Base-by-base conservation (phyloP, 805 yeast species). In the Kurtzmaniella fragi region DNA sequence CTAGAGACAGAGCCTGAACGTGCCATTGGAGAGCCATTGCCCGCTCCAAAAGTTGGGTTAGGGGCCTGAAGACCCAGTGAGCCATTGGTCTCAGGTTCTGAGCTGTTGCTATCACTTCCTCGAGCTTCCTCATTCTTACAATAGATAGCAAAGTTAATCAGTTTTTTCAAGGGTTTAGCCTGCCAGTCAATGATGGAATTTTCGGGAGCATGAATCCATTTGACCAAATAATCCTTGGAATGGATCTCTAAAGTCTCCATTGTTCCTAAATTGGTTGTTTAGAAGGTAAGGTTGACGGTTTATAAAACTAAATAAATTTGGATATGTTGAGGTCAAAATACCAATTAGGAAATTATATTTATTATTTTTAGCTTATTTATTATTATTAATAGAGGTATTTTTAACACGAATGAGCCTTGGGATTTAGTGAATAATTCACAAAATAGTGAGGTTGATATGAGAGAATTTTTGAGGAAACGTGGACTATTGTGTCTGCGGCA, bases 231-330 rank as follows among this genome's bases (percentile, higher is more conserved):
- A 41, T 93, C 84, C 59, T 87, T 84, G 36, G 95, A 81, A 51
- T 90, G 95, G 17, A 93, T 79, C 61, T 91, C 97, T 35, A 93
- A 75, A 2, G 89, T 81, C 61, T 91, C 98, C 96, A 89, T 86
- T 15, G 6, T 15, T 15, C 25, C 25, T 20, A 20, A 20, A 8
- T 20, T 20, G 25, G 7, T 20, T 5, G 35, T 33, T n/a, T 15
- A 15, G 15, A 17, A 13, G 30, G 9, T 5, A 5, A 5, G 8
- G 25, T 20, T 20, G 25, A 20, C 23, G 7, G 16, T 15, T 15
- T 15, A n/a, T 32, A 32, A 15, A 15, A 14, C 13, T 32, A 32
- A 15, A 5, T 32, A 6, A 15, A 15, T 5, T 29, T 13, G 16
- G 7, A 8, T 29, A 29, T 29, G 14, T 29, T 15, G 25, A 20